Percentiles rank a stretch among this genome's conserved stretches.
These are phyloP conservation scores for Tagetes patula DNA, from an alignment of 129 eudicot species.

Conservation along the genomic window DNA sequence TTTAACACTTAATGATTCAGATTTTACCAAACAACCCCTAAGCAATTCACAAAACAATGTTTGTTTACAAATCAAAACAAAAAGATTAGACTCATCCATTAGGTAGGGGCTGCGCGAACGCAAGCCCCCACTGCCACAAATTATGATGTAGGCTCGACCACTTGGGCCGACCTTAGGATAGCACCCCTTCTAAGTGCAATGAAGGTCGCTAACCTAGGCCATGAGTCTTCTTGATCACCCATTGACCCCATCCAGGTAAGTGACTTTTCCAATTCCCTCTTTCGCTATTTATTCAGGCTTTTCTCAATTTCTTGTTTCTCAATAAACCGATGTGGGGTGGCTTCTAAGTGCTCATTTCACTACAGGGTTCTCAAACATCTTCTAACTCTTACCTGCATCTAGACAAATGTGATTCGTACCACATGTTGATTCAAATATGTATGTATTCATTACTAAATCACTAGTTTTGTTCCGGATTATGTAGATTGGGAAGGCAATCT, in stretches of 20 bases:
- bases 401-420: too few species aligned
- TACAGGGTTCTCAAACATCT: too few species aligned
- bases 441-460: too few species aligned
- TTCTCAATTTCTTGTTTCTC: background rate
- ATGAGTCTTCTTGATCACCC: conserved; percentile 35
- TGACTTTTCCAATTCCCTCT: background rate
- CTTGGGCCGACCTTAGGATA: conserved; percentile 38
- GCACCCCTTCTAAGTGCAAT: conserved; percentile 41
- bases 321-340: conserved; percentile 19
- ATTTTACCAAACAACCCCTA: too few species aligned
- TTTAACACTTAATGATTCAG: too few species aligned
- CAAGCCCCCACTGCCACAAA: conserved; percentile 61
- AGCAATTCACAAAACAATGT: too few species aligned
- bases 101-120: conserved; percentile 57
- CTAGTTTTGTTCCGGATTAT: too few species aligned
- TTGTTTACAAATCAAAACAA: background rate
- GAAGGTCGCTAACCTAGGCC: conserved; percentile 43
- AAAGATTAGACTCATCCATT: background rate
- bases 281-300: conserved; percentile 15
- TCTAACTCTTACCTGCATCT: too few species aligned
- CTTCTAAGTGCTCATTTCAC: too few species aligned
- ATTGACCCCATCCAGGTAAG: conserved; percentile 54
- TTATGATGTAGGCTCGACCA: conserved; percentile 52
- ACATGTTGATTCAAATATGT: too few species aligned
- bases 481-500: too few species aligned